phyloP scores from a whole-genome alignment of 352 stramenopile genomes.

The Phytopythium vexans region DNA sequence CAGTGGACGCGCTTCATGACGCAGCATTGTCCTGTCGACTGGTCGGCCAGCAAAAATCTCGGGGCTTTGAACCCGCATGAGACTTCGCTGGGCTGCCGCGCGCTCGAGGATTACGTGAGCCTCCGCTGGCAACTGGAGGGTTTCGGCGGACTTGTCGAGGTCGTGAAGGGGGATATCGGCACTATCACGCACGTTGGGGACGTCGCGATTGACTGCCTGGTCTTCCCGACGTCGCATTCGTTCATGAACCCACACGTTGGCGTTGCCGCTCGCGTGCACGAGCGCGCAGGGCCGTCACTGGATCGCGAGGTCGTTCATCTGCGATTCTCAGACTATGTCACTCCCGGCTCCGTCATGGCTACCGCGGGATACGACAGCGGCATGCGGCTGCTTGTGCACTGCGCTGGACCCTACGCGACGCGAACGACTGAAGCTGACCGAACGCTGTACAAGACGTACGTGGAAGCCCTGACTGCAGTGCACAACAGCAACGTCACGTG shows the following conservation, averaged over 20 bases:
- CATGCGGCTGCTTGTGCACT: constrained; percentile 56
- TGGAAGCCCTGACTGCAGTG: constrained; percentile 31
- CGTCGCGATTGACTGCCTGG: constrained; percentile 47
- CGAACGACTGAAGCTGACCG: not conserved
- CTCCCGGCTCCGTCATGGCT: constrained; percentile 20
- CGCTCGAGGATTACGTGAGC: constrained; percentile 38
- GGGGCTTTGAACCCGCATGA: not conserved
- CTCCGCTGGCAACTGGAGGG: constrained; percentile 31
- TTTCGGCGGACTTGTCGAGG: constrained; percentile 28
- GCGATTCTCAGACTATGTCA: not conserved
- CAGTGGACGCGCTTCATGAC: constrained; percentile 21
- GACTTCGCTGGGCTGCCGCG: constrained; percentile 12
- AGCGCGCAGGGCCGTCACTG: constrained; percentile 31
- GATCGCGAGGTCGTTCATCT: constrained; percentile 14
- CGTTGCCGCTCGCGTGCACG: constrained; percentile 44
- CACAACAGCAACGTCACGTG: constrained; percentile 34
- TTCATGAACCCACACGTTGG: constrained; percentile 40
- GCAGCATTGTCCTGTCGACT: constrained; percentile 11
- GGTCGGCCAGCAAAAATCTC: constrained; percentile 1
- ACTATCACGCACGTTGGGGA: constrained; percentile 23
- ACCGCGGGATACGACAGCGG: constrained; percentile 43
- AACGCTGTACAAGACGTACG: constrained; percentile 53
- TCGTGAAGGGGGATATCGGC: constrained; percentile 47
- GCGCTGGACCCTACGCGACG: constrained; percentile 25
- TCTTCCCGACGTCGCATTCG: constrained; percentile 45